phyloP scores from a whole-genome alignment of 495 filamentous ascomycete species.

The Podospora sp. region DNA sequence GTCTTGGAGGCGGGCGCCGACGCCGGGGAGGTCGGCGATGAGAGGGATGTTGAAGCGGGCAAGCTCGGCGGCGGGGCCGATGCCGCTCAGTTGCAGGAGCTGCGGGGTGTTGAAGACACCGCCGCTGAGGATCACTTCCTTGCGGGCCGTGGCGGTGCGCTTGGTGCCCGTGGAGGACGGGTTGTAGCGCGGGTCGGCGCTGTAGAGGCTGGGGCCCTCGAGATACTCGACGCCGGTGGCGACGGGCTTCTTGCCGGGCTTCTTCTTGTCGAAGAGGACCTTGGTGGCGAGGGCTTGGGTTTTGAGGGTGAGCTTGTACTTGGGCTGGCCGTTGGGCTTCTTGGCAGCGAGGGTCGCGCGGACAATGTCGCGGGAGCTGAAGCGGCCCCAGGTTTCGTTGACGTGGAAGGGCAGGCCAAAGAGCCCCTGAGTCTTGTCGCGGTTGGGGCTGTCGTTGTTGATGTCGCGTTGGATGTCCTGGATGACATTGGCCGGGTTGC shows the following conservation, averaged over 20 bases:
- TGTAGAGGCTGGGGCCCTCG: conserved; percentile 58
- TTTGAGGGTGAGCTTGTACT: conserved; percentile 57
- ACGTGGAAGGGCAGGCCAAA: conserved; percentile 43
- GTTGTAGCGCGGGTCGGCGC: conserved; percentile 51
- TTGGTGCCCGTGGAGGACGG: conserved; percentile 33
- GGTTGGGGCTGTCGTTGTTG: conserved; percentile 44
- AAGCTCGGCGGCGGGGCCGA: conserved; percentile 57
- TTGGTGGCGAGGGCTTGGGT: conserved; percentile 61
- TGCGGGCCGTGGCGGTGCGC: conserved; percentile 44
- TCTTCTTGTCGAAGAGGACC: conserved; percentile 52
- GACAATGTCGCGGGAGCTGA: conserved; percentile 47
- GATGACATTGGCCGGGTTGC: conserved; percentile 26
- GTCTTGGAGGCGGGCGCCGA: conserved; percentile 65
- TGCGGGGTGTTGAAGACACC: conserved; percentile 63
- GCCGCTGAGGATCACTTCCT: conserved; percentile 63
- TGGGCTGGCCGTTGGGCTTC: conserved; percentile 51
- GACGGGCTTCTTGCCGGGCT: conserved; percentile 42
- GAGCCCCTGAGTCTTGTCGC: conserved; percentile 36
- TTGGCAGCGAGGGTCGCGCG: conserved; percentile 50
- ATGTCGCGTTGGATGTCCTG: conserved; percentile 43
- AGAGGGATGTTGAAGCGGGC: conserved; percentile 51
- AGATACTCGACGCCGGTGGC: conserved; percentile 66
- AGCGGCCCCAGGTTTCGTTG: conserved; percentile 35
- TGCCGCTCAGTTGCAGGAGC: conserved; percentile 61
- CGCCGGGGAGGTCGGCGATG: conserved; percentile 55